phyloP scores from a whole-genome alignment of 768 basidiomycete genomes.

The Tylopilus sp. region DNA sequence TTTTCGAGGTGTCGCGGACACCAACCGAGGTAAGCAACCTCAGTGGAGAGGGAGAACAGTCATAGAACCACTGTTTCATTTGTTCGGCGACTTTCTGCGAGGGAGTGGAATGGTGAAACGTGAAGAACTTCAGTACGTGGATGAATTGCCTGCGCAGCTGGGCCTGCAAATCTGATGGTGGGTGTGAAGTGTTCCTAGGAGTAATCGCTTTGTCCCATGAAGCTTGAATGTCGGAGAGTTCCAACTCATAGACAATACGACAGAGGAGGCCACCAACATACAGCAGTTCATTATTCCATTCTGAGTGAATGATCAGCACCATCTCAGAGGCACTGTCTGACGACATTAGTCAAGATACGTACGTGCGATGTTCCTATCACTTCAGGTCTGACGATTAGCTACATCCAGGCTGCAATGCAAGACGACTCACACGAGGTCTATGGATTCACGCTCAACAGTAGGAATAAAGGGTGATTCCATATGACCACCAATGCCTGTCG shows the following conservation, averaged over 20 bases:
- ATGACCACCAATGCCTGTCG: not conserved
- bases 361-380: constrained; percentile 42
- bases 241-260: constrained; percentile 82
- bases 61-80: not conserved
- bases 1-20: not conserved
- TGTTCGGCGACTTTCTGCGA: not conserved
- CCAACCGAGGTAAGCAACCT: not conserved
- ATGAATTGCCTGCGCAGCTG: not conserved
- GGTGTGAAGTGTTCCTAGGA: not conserved
- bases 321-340: no score
- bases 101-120: not conserved
- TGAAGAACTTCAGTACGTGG: not conserved
- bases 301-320: constrained; percentile 30
- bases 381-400: not conserved
- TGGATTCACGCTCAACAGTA: constrained; percentile 1
- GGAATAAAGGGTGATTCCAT: not conserved
- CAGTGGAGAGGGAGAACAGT: not conserved
- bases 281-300: constrained; percentile 89
- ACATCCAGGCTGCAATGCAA: not conserved
- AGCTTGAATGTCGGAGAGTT: constrained; percentile 49
- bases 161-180: not conserved
- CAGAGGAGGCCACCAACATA: constrained; percentile 78
- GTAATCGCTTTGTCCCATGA: not conserved
- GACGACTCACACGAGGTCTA: not conserved
- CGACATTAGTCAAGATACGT: constrained; percentile 30